Evolutionary conservation across 805 yeast genomes (phyloP), one percentile per base, ranked within the genome.

Genomic region (Suhomyces emberorum): DNA sequence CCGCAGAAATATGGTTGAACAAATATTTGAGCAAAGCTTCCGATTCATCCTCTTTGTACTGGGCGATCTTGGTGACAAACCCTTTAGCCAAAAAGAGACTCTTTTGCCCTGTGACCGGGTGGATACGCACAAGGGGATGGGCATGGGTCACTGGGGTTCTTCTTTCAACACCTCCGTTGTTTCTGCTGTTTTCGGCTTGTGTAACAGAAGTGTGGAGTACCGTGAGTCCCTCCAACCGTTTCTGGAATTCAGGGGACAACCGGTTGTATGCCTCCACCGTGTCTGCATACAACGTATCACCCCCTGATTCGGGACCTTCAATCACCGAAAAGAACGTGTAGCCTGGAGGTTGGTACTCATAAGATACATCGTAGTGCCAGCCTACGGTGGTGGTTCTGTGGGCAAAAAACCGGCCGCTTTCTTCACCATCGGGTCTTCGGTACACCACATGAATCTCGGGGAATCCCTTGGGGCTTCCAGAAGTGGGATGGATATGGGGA

Each of bases 401-500:
- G 14, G 51, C 42, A 36, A 61, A 60, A 5, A 49, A 51, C 15
- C 60, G 41, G 18, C 52, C 55, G 17, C 59, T 49, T 30, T 57
- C 65, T 16, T 48, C 50, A 18, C 51, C 44, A 25, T 56, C 54
- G 4, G 61, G 50, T 21, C 67, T 51, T 32, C 64, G 42, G 51
- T 59, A 61, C 4, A 64, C 57, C 20, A 61, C 54, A 48, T 61
- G 67, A 35, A 62, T 49, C 35, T 61, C 60, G 7, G 67, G 68
- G 35, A 30, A 43, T 10, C 51, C 57, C 35, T 60, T 65, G 20
- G 84, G 88, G 11, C 84, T 79, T 15, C 88, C 88, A 7, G 84
- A 76, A 9, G 85, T 79, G 31, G 87, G 86, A 52, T 83, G 89
- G 42, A 81, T 70, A 57, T 83, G 88, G 41, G 78, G 69, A 23